phyloP scores from a whole-genome alignment of 208 protist species.

The Acanthamoeba healyi region DNA sequence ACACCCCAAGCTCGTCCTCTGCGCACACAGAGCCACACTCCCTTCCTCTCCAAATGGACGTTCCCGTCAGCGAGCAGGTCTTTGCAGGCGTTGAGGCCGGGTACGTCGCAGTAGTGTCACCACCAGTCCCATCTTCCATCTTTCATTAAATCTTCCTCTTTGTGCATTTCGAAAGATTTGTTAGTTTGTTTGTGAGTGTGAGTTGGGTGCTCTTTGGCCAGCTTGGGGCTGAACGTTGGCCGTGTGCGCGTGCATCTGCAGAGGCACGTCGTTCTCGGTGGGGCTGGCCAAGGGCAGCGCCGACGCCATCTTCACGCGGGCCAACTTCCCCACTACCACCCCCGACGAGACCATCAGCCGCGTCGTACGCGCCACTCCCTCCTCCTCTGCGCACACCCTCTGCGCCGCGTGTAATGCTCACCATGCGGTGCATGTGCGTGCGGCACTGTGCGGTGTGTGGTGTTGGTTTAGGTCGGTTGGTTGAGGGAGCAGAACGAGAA shows the following conservation, averaged over 20 bases:
- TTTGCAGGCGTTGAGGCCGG: constrained; percentile 31
- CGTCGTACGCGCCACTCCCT: not conserved
- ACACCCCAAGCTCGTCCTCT: too few relatives aligned
- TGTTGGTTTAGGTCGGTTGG: not conserved
- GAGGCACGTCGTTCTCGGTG: constrained; percentile 47
- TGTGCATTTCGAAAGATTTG: too few relatives aligned
- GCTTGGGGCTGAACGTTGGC: too few relatives aligned
- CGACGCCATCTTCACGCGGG: not conserved
- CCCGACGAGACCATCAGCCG: constrained; percentile 51
- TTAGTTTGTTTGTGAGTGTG: too few relatives aligned
- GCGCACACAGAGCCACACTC: too few relatives aligned
- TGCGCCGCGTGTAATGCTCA: not conserved
- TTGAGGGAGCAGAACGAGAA: constrained; percentile 48
- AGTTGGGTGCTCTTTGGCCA: too few relatives aligned
- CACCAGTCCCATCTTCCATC: not conserved
- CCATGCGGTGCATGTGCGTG: not conserved
- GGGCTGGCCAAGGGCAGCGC: not conserved
- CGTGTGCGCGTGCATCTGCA: not conserved
- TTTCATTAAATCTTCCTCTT: not conserved
- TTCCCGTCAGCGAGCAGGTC: not conserved
- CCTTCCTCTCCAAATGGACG: too few relatives aligned
- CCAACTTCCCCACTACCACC: constrained; percentile 42
- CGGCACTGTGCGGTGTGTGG: not conserved
- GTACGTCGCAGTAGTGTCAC: not conserved
- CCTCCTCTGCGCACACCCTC: too few relatives aligned